These are phyloP conservation scores for Gossypium aridum DNA, from an alignment of 441 rosid genomes.

Conservation along the genomic window DNA sequence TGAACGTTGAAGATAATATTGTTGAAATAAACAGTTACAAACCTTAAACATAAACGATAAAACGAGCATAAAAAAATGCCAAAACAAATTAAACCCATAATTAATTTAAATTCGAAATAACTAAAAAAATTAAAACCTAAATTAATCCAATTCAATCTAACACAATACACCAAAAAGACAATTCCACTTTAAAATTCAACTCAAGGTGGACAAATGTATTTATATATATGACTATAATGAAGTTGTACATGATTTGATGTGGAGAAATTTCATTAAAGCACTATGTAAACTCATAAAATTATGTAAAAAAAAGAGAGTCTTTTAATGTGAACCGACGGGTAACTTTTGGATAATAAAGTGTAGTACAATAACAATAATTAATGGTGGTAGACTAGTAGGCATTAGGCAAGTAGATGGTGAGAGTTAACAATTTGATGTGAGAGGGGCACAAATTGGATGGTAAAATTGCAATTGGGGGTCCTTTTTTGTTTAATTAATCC, in stretches of 20 bases:
- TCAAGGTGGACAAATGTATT: too few relatives aligned
- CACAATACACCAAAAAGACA: too few relatives aligned
- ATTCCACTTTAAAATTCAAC: too few relatives aligned
- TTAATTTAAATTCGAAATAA: too few relatives aligned
- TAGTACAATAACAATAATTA: background rate
- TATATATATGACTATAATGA: too few relatives aligned
- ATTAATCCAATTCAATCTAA: too few relatives aligned
- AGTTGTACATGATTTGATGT: too few relatives aligned
- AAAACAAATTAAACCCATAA: too few relatives aligned
- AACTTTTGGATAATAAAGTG: background rate
- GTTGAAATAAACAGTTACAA: accelerated
- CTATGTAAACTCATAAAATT: background rate
- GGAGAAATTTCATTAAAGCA: background rate
- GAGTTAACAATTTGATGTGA: background rate
- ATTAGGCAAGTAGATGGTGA: background rate
- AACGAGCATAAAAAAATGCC: too few relatives aligned
- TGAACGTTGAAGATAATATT: too few relatives aligned
- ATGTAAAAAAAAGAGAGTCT: background rate
- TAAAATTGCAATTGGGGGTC: background rate
- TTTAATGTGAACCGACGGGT: background rate
- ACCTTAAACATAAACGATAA: too few relatives aligned
- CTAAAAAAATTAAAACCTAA: too few relatives aligned
- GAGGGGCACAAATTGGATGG: background rate
- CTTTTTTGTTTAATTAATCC: background rate
- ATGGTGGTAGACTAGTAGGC: background rate